Conservation (phyloP, 345 rosid genomes). For the Mangifera indica region DNA sequence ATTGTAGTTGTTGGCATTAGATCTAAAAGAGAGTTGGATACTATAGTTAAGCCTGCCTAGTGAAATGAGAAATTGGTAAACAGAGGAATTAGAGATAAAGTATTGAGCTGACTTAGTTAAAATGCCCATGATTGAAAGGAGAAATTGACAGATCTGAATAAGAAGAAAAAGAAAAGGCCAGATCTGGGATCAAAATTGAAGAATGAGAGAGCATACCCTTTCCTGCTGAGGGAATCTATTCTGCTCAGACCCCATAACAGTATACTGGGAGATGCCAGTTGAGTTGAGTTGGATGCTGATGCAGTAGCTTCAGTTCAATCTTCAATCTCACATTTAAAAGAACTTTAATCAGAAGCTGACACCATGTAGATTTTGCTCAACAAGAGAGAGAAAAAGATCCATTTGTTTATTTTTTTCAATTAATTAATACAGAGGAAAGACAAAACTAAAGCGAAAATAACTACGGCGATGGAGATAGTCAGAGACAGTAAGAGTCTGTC, state of each 20-base stretch:
- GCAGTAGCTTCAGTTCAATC: background rate
- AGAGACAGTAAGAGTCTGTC: background rate
- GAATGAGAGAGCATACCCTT: conserved; percentile 46
- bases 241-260: conserved; percentile 62
- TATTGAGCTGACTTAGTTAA: background rate
- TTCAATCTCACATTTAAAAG: conserved; percentile 7
- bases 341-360: conserved; percentile 46
- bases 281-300: background rate
- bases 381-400: conserved; percentile 3
- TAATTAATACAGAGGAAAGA: conserved; percentile 25
- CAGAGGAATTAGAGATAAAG: too few relatives aligned
- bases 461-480: conserved; percentile 27
- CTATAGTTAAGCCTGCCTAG: background rate
- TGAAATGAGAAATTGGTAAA: too few relatives aligned
- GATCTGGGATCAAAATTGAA: conserved; percentile 27
- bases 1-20: background rate
- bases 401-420: background rate
- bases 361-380: conserved; percentile 39
- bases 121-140: background rate
- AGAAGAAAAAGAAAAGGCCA: conserved; percentile 11
- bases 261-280: background rate
- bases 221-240: conserved; percentile 67
- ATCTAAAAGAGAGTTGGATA: background rate
- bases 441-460: conserved; percentile 38
- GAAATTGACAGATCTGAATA: conserved; percentile 17